phyloP scores from a whole-genome alignment of 2,329 filamentous ascomycete genomes.

The Lithohypha guttulata region DNA sequence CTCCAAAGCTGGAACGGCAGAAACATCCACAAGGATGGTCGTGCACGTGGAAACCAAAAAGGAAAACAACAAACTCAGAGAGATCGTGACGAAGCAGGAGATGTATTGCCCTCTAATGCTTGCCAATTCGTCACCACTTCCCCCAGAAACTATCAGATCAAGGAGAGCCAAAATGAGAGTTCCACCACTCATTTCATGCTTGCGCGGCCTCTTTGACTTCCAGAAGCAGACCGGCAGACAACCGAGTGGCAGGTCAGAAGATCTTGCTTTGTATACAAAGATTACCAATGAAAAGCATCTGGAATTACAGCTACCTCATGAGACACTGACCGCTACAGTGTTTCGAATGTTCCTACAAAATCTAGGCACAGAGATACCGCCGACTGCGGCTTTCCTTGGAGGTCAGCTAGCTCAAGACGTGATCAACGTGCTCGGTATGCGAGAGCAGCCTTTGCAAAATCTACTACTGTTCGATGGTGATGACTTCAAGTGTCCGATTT shows the following conservation, averaged over 20 bases:
- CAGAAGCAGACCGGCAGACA: conserved; percentile 48
- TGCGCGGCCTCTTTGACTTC: conserved; percentile 87
- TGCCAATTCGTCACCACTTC: conserved; percentile 67
- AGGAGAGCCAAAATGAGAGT: conserved; percentile 62
- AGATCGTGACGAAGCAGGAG: conserved; percentile 86
- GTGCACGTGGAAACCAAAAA: conserved; percentile 58
- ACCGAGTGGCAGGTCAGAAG: conserved; percentile 47
- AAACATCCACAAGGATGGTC: conserved; percentile 69
- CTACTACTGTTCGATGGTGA: conserved; percentile 85
- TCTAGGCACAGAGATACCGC: conserved; percentile 69
- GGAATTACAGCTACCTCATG: conserved; percentile 57
- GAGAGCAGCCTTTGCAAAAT: conserved; percentile 93
- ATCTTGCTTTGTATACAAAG: conserved; percentile 65
- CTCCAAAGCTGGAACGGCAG: conserved; percentile 45
- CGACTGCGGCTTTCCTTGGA: conserved; percentile 79
- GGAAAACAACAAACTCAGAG: conserved; percentile 59
- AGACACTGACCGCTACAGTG: conserved; percentile 59
- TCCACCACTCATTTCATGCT: conserved; percentile 72
- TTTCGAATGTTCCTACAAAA: conserved; percentile 79
- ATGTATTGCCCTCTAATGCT: conserved; percentile 78
- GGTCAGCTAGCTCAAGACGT: conserved; percentile 90
- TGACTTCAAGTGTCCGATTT: conserved; percentile 64
- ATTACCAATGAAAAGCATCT: conserved; percentile 69
- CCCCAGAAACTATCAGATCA: conserved; percentile 57
- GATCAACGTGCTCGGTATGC: conserved; percentile 84